A percentile compares a stretch with the other conserved stretches of the same genome.
phyloP scores from a whole-genome alignment of 495 filamentous ascomycete species.

The Sphaerosporella brunnea region DNA sequence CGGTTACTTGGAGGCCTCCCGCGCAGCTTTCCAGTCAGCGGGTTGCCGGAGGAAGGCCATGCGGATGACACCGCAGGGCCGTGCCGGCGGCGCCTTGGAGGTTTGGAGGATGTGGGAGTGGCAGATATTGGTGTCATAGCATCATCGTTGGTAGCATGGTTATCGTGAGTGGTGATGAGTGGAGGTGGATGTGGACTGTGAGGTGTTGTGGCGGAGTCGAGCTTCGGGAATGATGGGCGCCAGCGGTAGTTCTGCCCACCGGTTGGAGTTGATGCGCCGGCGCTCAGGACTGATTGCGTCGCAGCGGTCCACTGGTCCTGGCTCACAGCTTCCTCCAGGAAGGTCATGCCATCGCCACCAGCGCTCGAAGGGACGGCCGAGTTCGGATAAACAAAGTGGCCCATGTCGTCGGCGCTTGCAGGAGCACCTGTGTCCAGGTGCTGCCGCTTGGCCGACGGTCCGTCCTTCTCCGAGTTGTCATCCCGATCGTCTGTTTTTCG shows the following conservation, averaged over 20 bases:
- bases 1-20: slow-evolving; percentile 75
- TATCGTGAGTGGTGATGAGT: slow-evolving; percentile 14
- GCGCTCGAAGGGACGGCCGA: slow-evolving; percentile 45
- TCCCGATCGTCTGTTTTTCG: slow-evolving; percentile 67
- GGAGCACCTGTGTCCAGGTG: slow-evolving; percentile 46
- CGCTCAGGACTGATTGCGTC: slow-evolving; percentile 18
- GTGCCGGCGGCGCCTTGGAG: slow-evolving; percentile 53
- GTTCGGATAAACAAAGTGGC: slow-evolving; percentile 33
- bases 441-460: slow-evolving; percentile 40
- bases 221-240: slow-evolving; percentile 29
- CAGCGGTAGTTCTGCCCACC: slow-evolving; percentile 32
- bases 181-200: slow-evolving; percentile 18
- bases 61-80: slow-evolving; percentile 90
- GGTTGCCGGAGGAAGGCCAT: slow-evolving; percentile 57
- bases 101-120: slow-evolving; percentile 22
- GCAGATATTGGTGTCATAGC: slow-evolving; percentile 13
- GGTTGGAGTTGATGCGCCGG: slow-evolving; percentile 13
- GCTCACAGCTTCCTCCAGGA: slow-evolving; percentile 17
- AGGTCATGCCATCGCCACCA: slow-evolving; percentile 37
- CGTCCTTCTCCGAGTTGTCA: slow-evolving; percentile 33
- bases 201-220: slow-evolving; percentile 15
- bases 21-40: slow-evolving; percentile 54
- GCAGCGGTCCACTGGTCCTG: slow-evolving; percentile 41
- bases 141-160: slow-evolving; percentile 13
- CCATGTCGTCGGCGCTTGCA: slow-evolving; percentile 28